Percentiles rank a stretch among this genome's conserved stretches.
Conservation (phyloP, 73 alveolate species). For the Paramecium pentaurelia region DNA sequence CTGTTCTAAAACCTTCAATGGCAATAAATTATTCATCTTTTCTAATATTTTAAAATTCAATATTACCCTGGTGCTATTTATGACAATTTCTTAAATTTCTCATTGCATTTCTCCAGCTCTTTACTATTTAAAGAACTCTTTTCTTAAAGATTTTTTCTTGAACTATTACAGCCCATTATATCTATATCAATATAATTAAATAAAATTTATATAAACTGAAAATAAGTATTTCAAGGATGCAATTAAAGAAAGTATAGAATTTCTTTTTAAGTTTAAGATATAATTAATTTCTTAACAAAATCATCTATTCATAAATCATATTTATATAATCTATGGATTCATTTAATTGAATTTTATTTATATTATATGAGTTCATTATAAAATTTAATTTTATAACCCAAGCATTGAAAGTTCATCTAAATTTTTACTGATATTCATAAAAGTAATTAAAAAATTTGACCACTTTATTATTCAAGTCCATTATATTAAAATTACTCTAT, state of each 20-base stretch:
- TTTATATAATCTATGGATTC: neutral
- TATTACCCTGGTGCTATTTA: neutral
- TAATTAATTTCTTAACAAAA: too few species aligned
- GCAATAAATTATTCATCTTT: neutral
- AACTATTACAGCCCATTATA: conserved; percentile 24
- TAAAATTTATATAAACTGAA: neutral
- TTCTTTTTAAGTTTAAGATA: neutral
- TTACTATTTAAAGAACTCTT: conserved; percentile 7
- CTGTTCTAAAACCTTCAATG: conserved; percentile 33
- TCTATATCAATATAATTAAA: neutral
- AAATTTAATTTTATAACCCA: too few species aligned
- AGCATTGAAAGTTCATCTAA: too few species aligned
- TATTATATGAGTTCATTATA: too few species aligned
- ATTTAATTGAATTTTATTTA: too few species aligned
- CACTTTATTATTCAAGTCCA: too few species aligned
- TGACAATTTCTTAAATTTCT: neutral
- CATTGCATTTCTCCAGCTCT: neutral
- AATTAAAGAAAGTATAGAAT: neutral
- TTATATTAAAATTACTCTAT: too few species aligned
- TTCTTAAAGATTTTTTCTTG: conserved; percentile 38
- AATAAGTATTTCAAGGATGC: neutral
- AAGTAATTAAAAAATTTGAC: too few species aligned
- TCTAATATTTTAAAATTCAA: neutral
- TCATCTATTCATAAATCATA: neutral
- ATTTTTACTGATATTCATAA: too few species aligned